Percentiles rank a stretch among this genome's conserved stretches.
Conservation (phyloP, 2,329 filamentous ascomycete genomes). For the Fusarium succisae region DNA sequence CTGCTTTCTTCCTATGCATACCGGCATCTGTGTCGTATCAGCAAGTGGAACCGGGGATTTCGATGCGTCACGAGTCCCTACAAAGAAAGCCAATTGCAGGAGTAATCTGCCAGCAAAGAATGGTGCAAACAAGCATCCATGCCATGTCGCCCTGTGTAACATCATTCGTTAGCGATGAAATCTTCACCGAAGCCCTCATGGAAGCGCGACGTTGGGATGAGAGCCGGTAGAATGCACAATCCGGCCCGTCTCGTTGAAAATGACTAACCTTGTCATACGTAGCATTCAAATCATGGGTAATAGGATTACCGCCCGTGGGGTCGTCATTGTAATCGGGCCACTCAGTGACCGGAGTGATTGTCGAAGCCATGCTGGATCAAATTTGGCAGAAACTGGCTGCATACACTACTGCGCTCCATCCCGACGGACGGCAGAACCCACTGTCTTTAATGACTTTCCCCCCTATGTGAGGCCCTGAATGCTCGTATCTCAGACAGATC, state of each 20-base stretch:
- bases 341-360: conserved; percentile 44
- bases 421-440: neutral
- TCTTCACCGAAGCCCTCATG: rapidly evolving
- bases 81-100: conserved; percentile 52
- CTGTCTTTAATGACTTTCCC: neutral
- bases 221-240: neutral
- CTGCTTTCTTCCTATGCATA: conserved; percentile 50
- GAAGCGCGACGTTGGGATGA: neutral
- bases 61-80: neutral
- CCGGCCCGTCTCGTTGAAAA: rapidly evolving
- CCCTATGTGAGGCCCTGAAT: neutral
- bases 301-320: conserved; percentile 54
- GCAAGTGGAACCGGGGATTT: neutral
- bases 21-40: conserved; percentile 42
- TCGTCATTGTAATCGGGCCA: conserved; percentile 54
- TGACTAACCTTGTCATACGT: conserved; percentile 52
- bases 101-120: conserved; percentile 52
- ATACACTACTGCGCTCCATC: neutral
- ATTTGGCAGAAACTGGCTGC: neutral
- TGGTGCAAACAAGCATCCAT: conserved; percentile 52
- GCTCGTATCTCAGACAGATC: neutral
- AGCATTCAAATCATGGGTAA: conserved; percentile 55
- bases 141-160: conserved; percentile 51
- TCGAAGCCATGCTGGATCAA: conserved; percentile 8
- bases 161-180: neutral